Evolutionary conservation across 805 yeast species (phyloP).

Genomic region (Monosporozyma siamensis): DNA sequence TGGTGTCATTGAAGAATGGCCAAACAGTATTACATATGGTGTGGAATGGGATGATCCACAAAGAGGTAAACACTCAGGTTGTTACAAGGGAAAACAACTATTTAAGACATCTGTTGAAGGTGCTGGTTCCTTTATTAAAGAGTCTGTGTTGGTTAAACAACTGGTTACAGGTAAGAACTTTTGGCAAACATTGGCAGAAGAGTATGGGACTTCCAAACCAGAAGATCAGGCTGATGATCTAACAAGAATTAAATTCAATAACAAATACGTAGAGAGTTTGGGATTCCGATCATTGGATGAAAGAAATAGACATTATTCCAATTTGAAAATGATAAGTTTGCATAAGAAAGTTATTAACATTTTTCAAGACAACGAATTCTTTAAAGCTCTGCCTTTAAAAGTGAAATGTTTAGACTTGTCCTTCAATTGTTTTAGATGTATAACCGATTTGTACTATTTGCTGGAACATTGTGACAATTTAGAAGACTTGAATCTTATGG

Average conservation of each 20-base stretch:
- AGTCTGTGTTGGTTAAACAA: constrained; percentile 18
- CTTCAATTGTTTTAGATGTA: constrained; percentile 42
- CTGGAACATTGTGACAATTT: constrained; percentile 6
- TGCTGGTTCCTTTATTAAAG: constrained; percentile 22
- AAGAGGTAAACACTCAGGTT: constrained; percentile 71
- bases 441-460: constrained; percentile 31
- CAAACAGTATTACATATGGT: constrained; percentile 48
- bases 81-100: constrained; percentile 42
- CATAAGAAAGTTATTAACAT: constrained; percentile 6
- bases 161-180: constrained; percentile 32
- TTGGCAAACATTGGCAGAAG: constrained; percentile 39
- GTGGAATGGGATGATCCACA: constrained; percentile 74
- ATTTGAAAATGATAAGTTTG: constrained; percentile 43
- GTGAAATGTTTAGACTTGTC: constrained; percentile 45
- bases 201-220: constrained; percentile 42
- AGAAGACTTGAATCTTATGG: constrained; percentile 16
- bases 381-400: too few relatives aligned
- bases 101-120: constrained; percentile 32
- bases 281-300: constrained; percentile 54
- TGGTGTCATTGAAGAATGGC: constrained; percentile 62
- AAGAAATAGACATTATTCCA: constrained; percentile 39
- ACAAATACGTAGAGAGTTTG: constrained; percentile 47
- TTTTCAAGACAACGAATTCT: too few relatives aligned
- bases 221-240: too few relatives aligned
- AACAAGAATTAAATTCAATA: constrained; percentile 40